These are phyloP conservation scores for Aquilaria yunnanensis DNA, from an alignment of 345 rosid genomes.

Conservation along the genomic window DNA sequence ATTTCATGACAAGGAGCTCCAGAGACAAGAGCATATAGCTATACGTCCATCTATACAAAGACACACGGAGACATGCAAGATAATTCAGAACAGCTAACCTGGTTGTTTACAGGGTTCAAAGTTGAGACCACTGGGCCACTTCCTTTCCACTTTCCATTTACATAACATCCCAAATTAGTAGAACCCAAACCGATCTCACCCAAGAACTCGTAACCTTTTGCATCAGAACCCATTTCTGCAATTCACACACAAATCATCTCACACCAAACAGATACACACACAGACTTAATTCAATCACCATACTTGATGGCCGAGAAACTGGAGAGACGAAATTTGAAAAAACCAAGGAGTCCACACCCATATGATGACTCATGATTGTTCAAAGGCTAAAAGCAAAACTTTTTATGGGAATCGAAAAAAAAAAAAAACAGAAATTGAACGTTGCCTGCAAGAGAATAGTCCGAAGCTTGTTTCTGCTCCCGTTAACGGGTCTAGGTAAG, in stretches of 20 bases:
- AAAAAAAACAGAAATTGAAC: too few relatives aligned
- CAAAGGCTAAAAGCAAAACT: too few relatives aligned
- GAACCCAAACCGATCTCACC: conserved; percentile 69
- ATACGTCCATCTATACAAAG: background rate
- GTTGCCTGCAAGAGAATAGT: too few relatives aligned
- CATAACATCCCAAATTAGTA: conserved; percentile 61
- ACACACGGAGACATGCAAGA: background rate
- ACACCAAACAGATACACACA: conserved; percentile 2
- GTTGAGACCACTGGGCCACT: conserved; percentile 60
- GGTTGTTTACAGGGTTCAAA: conserved; percentile 76
- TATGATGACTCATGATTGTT: background rate
- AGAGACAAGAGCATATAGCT: background rate
- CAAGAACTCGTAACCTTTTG: conserved; percentile 63
- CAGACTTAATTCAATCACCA: too few relatives aligned
- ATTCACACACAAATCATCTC: background rate
- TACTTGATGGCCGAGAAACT: background rate
- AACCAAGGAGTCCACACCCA: background rate
- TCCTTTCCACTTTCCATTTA: conserved; percentile 75
- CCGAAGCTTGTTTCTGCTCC: too few relatives aligned
- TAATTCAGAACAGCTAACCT: conserved; percentile 31
- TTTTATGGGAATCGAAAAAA: background rate
- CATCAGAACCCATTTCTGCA: conserved; percentile 63
- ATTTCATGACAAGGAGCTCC: conserved; percentile 1
- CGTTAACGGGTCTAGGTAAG: too few relatives aligned
- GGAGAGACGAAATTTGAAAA: background rate